Percentiles rank a stretch among this genome's conserved stretches.
Conservation (phyloP, 768 basidiomycete genomes). For the Podaxis sp. region DNA sequence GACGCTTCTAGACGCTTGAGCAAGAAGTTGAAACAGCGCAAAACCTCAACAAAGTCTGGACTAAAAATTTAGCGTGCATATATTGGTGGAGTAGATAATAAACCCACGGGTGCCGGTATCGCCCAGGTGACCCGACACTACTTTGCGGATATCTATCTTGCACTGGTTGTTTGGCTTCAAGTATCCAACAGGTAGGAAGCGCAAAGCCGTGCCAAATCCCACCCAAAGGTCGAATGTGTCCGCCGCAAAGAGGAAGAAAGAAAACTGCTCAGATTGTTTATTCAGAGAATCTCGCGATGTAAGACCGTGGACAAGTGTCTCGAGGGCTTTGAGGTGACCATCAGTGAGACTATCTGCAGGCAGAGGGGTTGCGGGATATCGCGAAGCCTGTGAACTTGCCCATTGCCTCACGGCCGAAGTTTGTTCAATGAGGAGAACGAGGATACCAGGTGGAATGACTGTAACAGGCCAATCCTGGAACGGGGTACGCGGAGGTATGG, state of each 20-base stretch:
- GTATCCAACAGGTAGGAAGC: constrained; percentile 50
- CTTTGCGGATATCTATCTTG: constrained; percentile 45
- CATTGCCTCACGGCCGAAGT: constrained; percentile 53
- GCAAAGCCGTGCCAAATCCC: constrained; percentile 42
- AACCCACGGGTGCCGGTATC: constrained; percentile 59
- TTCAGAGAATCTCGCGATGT: constrained; percentile 7
- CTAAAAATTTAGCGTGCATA: constrained; percentile 8
- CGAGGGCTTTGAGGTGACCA: constrained; percentile 47
- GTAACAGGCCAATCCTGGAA: constrained; percentile 56
- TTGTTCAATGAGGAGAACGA: constrained; percentile 57
- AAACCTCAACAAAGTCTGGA: constrained; percentile 59
- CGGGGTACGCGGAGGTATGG: constrained; percentile 33
- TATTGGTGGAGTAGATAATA: constrained; percentile 18
- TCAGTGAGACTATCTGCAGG: constrained; percentile 44
- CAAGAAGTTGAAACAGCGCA: constrained; percentile 59
- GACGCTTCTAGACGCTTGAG: constrained; percentile 52
- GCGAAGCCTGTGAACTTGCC: constrained; percentile 46
- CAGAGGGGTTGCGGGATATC: constrained; percentile 46
- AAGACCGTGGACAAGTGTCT: constrained; percentile 36
- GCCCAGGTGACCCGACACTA: constrained; percentile 62
- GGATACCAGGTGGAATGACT: constrained; percentile 58
- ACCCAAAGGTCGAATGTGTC: constrained; percentile 55
- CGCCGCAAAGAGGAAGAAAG: constrained; percentile 27
- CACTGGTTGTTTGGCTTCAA: constrained; percentile 32
- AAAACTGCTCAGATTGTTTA: not conserved